Percentiles rank a stretch among this genome's conserved stretches.
phyloP scores from a whole-genome alignment of 2,329 filamentous ascomycete species.

The Ceratocystis harringtonii region DNA sequence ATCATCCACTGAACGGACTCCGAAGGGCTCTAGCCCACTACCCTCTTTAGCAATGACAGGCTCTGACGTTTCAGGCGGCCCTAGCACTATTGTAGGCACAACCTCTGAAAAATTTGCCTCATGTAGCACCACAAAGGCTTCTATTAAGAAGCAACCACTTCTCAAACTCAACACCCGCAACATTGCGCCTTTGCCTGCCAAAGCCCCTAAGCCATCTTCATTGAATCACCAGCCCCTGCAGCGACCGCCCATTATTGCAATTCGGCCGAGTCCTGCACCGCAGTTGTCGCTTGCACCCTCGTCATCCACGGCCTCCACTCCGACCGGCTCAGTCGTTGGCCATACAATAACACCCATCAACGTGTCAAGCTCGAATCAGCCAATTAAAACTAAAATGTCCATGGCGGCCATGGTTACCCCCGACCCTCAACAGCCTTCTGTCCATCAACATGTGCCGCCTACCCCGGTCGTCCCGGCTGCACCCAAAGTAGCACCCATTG shows the following conservation, averaged over 20 bases:
- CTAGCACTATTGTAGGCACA: conserved; percentile 4
- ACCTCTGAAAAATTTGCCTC: conserved; percentile 17
- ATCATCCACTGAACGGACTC: conserved; percentile 13
- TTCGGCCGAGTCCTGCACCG: conserved; percentile 13
- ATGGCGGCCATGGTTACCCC: conserved; percentile 35
- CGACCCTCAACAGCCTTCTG: conserved; percentile 21
- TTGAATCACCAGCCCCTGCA: conserved; percentile 7
- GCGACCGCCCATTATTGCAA: conserved; percentile 14
- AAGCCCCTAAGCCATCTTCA: conserved; percentile 1
- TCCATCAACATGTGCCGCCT: conserved; percentile 9
- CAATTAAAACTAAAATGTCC: conserved; percentile 26
- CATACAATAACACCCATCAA: conserved; percentile 26
- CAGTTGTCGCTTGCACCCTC: conserved; percentile 2
- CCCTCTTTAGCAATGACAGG: conserved; percentile 10
- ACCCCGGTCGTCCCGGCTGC: not conserved
- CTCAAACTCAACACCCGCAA: conserved; percentile 6
- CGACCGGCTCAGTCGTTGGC: conserved; percentile 5
- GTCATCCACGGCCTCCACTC: conserved; percentile 22
- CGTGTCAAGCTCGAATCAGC: conserved; percentile 15
- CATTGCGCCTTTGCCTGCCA: conserved; percentile 8
- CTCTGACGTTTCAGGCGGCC: conserved; percentile 5
- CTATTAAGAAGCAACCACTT: not conserved
- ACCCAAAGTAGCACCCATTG: conserved; percentile 20
- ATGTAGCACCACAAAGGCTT: conserved; percentile 5
- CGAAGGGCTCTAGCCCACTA: conserved; percentile 13